Evolutionary conservation across 768 basidiomycete genomes (phyloP).

Genomic region (Harrya chromipes): DNA sequence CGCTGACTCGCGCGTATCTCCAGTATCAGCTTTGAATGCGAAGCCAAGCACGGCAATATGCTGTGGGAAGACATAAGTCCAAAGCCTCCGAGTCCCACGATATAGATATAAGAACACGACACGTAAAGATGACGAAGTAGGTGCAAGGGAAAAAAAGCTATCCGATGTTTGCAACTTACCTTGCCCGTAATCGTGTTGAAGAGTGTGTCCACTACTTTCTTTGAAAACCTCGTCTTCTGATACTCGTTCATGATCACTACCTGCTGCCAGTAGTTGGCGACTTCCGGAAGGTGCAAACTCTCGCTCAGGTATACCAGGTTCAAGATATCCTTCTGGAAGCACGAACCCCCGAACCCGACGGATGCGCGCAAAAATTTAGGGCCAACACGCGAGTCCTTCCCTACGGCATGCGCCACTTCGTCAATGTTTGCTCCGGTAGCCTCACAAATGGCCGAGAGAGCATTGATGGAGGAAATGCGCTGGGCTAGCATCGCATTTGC

Average conservation of each 20-base stretch:
- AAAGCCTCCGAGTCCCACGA: constrained; percentile 4
- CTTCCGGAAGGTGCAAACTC: constrained; percentile 91
- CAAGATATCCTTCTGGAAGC: constrained; percentile 99
- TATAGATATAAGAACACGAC: neutral
- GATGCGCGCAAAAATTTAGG: constrained; percentile 94
- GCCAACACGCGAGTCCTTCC: constrained; percentile 89
- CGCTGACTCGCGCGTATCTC: constrained; percentile 97
- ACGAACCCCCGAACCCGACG: constrained; percentile 96
- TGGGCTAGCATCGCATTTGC: constrained; percentile 99
- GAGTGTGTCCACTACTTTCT: constrained; percentile 93
- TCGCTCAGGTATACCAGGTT: constrained; percentile 98
- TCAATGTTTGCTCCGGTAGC: constrained; percentile 98
- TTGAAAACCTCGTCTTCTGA: constrained; percentile 94
- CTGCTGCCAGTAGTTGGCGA: constrained; percentile 96
- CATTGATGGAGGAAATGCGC: constrained; percentile 97
- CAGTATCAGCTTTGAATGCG: constrained; percentile 99
- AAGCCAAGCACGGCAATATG: constrained; percentile 96
- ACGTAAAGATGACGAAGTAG: neutral
- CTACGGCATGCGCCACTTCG: constrained; percentile 93
- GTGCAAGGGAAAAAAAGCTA: neutral
- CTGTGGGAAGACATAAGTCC: constrained; percentile 35
- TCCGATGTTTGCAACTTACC: constrained; percentile 39
- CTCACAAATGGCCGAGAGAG: constrained; percentile 97
- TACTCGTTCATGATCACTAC: constrained; percentile 99
- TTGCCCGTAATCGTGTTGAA: constrained; percentile 99